Base-by-base conservation (phyloP, 192 early-diverging fungal genomes). In the Backusella parvicylindrica region DNA sequence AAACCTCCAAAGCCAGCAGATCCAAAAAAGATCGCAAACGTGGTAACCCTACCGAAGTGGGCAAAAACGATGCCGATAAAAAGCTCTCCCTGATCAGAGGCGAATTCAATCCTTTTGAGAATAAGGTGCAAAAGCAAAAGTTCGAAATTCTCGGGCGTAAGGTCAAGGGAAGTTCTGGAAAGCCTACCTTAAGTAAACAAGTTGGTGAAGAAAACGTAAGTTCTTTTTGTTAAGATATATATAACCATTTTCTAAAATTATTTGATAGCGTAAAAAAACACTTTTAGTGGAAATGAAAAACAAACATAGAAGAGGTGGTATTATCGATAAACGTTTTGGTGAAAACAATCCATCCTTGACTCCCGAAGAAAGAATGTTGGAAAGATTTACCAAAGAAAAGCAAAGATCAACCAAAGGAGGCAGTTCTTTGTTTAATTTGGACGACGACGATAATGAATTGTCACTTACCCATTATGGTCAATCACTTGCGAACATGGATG, bases 301-400 rank as follows among this genome's bases (percentile, higher is more conserved):
- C 35, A 89, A 89, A 43, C 85, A 89, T 72, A 92, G 90, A 60
- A 83, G 85, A 23, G 90, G 92, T 66, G 90, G 91, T 9, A 83
- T 99, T 36, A 88, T 97, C 15, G 98, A 99, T 86, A 86, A 91
- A 60, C 93, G 98, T 68, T 96, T 99, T 82, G 98, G 97, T 76
- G 98, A 99, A 78, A 90, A 91, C 72, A 88, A 98, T 77, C 88
- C 92, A 15, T 88, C 81, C 35, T 82, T 99, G 89, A 93, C 95
- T 36, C 85, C 92, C 1, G 98, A 99, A 84, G 98, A 99, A 68
- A 96, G 94, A 74, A 97, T 98, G 97, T 73, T 98, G 80, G 88
- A 90, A 83, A 89, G 98, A 77, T 98, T 98, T 79, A 94, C 98
- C 40, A 83, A 85, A 37, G 97, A 99, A 85, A 84, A 91, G 69